Evolutionary conservation across 169 alveolate species (phyloP).

Genomic region (Cystoisospora suis): DNA sequence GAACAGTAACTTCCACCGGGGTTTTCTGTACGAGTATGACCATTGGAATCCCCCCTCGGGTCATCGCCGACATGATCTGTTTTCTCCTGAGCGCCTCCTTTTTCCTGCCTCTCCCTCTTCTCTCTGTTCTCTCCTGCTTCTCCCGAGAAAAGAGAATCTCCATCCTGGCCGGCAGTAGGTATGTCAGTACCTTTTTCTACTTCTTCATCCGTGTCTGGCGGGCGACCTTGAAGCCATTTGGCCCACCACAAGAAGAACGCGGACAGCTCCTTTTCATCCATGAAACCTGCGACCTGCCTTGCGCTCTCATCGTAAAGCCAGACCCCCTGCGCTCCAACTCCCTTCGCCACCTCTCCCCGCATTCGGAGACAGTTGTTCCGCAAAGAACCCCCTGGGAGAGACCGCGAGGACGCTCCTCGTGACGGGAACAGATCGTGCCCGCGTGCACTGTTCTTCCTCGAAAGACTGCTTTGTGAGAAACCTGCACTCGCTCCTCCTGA

Average conservation of each 20-base stretch:
- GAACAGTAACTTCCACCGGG: too few relatives aligned
- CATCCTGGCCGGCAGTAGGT: too few relatives aligned
- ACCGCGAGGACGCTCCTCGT: neutral
- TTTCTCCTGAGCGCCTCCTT: neutral
- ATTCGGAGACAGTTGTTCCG: neutral
- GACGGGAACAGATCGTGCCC: neutral
- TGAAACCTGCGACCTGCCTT: neutral
- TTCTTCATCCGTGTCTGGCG: neutral
- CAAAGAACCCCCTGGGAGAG: neutral
- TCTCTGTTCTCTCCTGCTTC: neutral
- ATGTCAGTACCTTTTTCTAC: too few relatives aligned
- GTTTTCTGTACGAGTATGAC: neutral
- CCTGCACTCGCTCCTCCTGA: too few relatives aligned
- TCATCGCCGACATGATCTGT: neutral
- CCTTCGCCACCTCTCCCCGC: slow-evolving; percentile 8
- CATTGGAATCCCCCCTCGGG: neutral
- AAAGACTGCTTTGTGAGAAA: too few relatives aligned
- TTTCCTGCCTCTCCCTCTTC: neutral
- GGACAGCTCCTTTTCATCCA: slow-evolving; percentile 8
- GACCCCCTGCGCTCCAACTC: neutral
- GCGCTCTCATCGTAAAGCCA: slow-evolving; percentile 26
- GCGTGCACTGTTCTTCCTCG: too few relatives aligned
- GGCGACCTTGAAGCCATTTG: neutral
- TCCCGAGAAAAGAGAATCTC: too few relatives aligned
- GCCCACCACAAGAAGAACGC: slow-evolving; percentile 24